A percentile compares a stretch with the other conserved stretches of the same genome.
Evolutionary conservation across 176 grass and related monocot species (phyloP).

Genomic region (Avena insularis): DNA sequence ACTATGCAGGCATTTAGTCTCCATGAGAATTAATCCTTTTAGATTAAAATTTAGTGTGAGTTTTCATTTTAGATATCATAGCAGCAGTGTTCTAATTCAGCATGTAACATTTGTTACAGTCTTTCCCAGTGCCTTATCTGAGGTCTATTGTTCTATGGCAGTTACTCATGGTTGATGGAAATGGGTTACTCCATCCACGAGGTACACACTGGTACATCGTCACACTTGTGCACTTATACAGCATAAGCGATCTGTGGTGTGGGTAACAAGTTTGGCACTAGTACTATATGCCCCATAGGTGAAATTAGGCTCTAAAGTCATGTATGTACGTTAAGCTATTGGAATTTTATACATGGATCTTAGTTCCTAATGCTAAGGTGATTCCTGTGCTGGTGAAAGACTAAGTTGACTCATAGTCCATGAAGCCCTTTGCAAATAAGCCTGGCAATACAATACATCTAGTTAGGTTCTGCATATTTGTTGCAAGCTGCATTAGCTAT

Average conservation of each 20-base stretch:
- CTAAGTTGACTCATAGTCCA: neutral
- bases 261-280: neutral
- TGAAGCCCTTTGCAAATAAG: neutral
- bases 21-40: neutral
- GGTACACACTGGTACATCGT: conserved; percentile 36
- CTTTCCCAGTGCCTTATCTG: conserved; percentile 38
- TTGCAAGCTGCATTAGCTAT: neutral
- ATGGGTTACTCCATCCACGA: conserved; percentile 95
- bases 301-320: conserved; percentile 31
- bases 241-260: neutral
- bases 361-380: neutral
- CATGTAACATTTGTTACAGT: neutral
- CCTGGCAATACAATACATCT: neutral
- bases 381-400: conserved; percentile 14
- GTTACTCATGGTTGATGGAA: conserved; percentile 98
- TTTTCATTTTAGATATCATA: neutral
- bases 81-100: neutral
- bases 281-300: neutral
- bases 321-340: neutral
- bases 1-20: conserved; percentile 2
- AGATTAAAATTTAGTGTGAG: neutral
- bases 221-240: neutral
- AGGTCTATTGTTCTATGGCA: conserved; percentile 42
- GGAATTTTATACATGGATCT: neutral
- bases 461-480: neutral